Conservation (phyloP, 2,329 filamentous ascomycete genomes). For the Trichoderma sp. region DNA sequence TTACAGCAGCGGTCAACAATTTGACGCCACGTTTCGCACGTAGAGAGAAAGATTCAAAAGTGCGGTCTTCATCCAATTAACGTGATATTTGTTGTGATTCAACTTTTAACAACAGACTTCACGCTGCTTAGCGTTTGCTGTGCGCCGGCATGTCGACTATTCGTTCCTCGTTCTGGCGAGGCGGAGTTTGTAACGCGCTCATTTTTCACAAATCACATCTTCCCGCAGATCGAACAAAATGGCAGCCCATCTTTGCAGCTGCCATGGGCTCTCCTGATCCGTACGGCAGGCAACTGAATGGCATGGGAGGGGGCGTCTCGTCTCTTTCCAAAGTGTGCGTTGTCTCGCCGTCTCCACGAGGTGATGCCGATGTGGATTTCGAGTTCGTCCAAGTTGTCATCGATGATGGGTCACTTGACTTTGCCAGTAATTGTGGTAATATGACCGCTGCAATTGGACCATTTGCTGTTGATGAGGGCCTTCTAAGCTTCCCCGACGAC, state of each 20-base stretch:
- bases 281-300: constrained; percentile 8
- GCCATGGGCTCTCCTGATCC: constrained; percentile 13
- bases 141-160: neutral
- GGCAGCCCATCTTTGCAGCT: neutral
- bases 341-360: constrained; percentile 3
- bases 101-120: neutral
- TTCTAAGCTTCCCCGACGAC: neutral
- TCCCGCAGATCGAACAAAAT: constrained; percentile 3
- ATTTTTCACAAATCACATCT: constrained; percentile 14
- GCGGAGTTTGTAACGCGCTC: constrained; percentile 10
- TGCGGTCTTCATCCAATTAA: neutral
- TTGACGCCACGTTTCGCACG: neutral
- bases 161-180: neutral
- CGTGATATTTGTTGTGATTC: neutral
- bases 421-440: constrained; percentile 4
- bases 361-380: constrained; percentile 14
- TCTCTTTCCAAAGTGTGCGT: constrained; percentile 15
- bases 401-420: neutral
- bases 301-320: constrained; percentile 7
- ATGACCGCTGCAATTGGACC: constrained; percentile 6
- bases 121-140: neutral
- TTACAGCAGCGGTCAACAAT: neutral
- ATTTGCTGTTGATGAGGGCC: constrained; percentile 1
- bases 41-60: neutral
- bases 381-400: constrained; percentile 9